phyloP scores from a whole-genome alignment of 495 filamentous ascomycete genomes.

The Aspergillus egyptiacus region DNA sequence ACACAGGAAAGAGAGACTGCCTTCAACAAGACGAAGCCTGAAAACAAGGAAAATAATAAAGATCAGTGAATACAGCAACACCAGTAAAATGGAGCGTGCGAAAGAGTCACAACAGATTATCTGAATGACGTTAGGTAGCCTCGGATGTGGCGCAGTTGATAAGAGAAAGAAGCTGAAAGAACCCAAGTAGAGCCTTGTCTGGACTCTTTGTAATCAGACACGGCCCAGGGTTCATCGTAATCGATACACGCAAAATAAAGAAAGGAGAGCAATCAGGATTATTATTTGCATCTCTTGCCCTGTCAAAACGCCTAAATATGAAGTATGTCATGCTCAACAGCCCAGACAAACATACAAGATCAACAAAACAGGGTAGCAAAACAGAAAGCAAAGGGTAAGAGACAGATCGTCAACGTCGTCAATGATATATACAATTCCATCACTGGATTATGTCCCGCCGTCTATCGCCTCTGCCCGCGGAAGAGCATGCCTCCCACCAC shows the following conservation, averaged over 20 bases:
- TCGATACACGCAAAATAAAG: not conserved
- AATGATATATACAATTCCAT: conserved; percentile 20
- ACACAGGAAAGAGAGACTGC: not conserved
- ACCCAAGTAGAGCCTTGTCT: not conserved
- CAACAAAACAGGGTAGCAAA: not conserved
- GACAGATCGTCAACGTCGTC: conserved; percentile 11
- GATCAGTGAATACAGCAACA: not conserved
- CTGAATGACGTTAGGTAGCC: conserved; percentile 8
- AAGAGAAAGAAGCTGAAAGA: not conserved
- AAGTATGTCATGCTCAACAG: conserved; percentile 9
- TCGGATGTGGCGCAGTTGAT: conserved; percentile 9
- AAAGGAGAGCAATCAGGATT: not conserved
- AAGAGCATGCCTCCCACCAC: conserved; percentile 83
- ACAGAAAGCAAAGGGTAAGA: not conserved
- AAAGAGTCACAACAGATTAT: not conserved
- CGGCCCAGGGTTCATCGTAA: no score
- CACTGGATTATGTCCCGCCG: conserved; percentile 25
- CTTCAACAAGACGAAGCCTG: not conserved
- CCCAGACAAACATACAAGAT: not conserved
- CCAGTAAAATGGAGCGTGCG: not conserved
- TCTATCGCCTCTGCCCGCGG: conserved; percentile 53
- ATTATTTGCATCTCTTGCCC: conserved; percentile 6
- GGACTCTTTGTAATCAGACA: no score
- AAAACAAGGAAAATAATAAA: not conserved
- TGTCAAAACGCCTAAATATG: conserved; percentile 3